Evolutionary conservation across 768 basidiomycete species (phyloP).

Genomic region (Mycena vulgaris): DNA sequence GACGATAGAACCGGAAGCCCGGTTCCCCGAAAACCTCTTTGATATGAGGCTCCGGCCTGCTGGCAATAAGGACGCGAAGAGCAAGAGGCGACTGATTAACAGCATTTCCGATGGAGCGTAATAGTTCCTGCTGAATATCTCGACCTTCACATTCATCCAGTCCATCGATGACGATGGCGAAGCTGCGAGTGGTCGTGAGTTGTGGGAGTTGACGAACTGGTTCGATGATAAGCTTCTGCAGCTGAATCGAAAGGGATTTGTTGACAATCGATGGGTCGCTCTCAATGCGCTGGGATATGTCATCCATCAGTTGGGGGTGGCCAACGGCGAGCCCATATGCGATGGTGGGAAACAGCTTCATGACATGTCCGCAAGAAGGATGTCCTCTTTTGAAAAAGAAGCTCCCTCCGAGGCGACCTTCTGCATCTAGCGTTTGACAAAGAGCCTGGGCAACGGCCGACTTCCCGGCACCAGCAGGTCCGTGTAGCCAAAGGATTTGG

Average conservation of each 20-base stretch:
- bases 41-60: constrained; percentile 15
- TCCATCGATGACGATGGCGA: too few relatives aligned
- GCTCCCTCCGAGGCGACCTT: too few relatives aligned
- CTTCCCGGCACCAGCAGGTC: neutral
- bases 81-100: too few relatives aligned
- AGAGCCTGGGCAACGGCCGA: too few relatives aligned
- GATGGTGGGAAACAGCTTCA: too few relatives aligned
- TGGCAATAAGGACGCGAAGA: constrained; percentile 5
- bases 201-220: neutral
- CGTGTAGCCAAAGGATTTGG: constrained; percentile 1
- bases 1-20: neutral
- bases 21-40: neutral
- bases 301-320: neutral
- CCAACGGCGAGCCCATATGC: constrained; percentile 4
- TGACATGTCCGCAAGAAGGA: too few relatives aligned
- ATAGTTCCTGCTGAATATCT: too few relatives aligned
- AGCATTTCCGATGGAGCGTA: neutral
- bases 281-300: neutral
- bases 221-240: neutral
- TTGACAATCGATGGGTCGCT: neutral
- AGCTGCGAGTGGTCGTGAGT: too few relatives aligned
- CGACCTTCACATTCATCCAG: too few relatives aligned
- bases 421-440: too few relatives aligned
- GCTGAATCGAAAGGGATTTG: too few relatives aligned
- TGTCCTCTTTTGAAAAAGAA: too few relatives aligned